phyloP scores from a whole-genome alignment of 345 rosid genomes.

The Brassica juncea region DNA sequence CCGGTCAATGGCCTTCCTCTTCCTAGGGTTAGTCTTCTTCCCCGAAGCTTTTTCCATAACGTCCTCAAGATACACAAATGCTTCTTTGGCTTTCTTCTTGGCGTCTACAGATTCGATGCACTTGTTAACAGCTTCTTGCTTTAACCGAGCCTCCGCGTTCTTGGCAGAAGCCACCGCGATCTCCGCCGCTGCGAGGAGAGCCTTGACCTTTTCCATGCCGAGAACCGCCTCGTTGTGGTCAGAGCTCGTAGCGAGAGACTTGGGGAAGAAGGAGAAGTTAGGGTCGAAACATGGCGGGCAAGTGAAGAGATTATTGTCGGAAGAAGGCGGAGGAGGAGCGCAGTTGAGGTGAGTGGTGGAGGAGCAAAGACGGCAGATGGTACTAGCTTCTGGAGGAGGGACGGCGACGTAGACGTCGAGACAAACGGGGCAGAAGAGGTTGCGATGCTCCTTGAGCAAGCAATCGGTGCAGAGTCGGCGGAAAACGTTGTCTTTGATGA shows the following conservation, averaged over 20 bases:
- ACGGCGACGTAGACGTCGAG: constrained; percentile 34
- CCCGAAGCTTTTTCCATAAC: constrained; percentile 8
- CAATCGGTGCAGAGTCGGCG: constrained; percentile 58
- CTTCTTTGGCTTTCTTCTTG: constrained; percentile 51
- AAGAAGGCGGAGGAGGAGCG: constrained; percentile 25
- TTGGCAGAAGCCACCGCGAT: constrained; percentile 46
- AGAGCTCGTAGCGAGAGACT: not conserved
- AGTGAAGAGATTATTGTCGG: constrained; percentile 34
- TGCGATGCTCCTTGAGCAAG: constrained; percentile 47
- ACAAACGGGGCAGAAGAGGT: constrained; percentile 56
- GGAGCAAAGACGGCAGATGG: constrained; percentile 51
- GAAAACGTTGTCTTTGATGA: constrained; percentile 35
- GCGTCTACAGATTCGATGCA: constrained; percentile 42
- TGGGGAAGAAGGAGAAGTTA: constrained; percentile 48
- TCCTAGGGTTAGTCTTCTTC: constrained; percentile 7
- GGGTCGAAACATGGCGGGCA: constrained; percentile 55
- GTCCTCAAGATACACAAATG: constrained; percentile 47
- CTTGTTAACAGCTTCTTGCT: constrained; percentile 45
- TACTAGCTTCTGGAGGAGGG: constrained; percentile 30
- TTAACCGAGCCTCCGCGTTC: constrained; percentile 34
- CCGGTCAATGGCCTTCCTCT: constrained; percentile 31
- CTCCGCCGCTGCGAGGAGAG: constrained; percentile 54
- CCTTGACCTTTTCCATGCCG: constrained; percentile 34
- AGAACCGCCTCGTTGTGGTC: constrained; percentile 17
- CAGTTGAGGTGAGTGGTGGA: constrained; percentile 48